These are phyloP conservation scores for Heliosperma pusillum DNA, from an alignment of 148 eudicot genomes.

Conservation along the genomic window DNA sequence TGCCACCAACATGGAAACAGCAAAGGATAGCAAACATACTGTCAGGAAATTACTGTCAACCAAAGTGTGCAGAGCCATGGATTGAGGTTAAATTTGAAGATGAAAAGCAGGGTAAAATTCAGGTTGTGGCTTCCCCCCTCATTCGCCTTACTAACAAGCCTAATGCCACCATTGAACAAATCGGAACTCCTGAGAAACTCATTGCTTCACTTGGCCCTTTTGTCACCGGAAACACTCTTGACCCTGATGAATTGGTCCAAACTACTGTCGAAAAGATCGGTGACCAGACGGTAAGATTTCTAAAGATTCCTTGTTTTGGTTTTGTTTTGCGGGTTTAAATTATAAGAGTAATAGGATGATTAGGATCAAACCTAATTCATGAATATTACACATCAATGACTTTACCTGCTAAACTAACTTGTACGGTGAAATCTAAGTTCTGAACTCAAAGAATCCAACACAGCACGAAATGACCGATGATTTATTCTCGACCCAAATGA, in stretches of 20 bases:
- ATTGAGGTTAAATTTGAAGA: conserved; percentile 91
- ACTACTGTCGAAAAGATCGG: conserved; percentile 70
- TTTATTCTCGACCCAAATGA: too few relatives aligned
- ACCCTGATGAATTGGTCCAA: conserved; percentile 78
- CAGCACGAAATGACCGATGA: too few relatives aligned
- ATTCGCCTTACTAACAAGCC: conserved; percentile 90
- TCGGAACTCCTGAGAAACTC: conserved; percentile 84
- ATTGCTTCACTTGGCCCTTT: conserved; percentile 95
- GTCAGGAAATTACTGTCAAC: conserved; percentile 92
- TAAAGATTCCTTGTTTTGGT: not conserved
- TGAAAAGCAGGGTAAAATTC: conserved; percentile 84
- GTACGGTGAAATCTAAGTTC: too few relatives aligned
- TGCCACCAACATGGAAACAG: conserved; percentile 96
- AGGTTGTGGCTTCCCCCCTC: conserved; percentile 91
- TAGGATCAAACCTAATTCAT: not conserved
- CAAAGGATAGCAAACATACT: conserved; percentile 81
- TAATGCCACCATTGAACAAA: conserved; percentile 81
- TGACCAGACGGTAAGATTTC: conserved; percentile 63
- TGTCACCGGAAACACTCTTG: conserved; percentile 81
- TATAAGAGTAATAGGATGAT: too few relatives aligned
- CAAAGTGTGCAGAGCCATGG: conserved; percentile 99
- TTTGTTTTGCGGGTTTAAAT: not conserved
- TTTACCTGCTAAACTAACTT: too few relatives aligned
- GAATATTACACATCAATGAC: too few relatives aligned
- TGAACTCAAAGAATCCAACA: too few relatives aligned